phyloP scores from a whole-genome alignment of 129 eudicot species.

The Ambrosia trifida region DNA sequence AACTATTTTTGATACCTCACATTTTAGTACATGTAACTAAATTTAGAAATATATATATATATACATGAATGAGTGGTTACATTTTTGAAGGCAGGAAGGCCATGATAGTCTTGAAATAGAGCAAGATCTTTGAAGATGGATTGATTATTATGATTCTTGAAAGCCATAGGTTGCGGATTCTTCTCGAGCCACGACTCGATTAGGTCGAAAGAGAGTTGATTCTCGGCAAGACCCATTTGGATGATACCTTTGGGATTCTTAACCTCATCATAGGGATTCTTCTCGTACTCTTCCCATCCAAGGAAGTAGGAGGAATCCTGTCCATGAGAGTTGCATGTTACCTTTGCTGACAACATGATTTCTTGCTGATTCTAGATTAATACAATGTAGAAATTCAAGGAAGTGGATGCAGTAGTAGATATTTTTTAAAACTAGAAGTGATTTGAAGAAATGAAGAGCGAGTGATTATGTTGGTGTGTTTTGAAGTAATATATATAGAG shows the following conservation, averaged over 20 bases:
- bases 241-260: conserved; percentile 12
- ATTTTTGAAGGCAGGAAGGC: conserved; percentile 14
- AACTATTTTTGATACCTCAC: too few species aligned
- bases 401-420: not conserved
- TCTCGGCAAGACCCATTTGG: conserved; percentile 19
- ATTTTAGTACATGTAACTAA: too few species aligned
- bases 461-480: conserved; percentile 17
- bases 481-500: conserved; percentile 2
- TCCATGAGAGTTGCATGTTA: conserved; percentile 12
- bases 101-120: conserved; percentile 16
- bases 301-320: conserved; percentile 18
- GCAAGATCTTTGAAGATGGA: conserved; percentile 16
- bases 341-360: conserved; percentile 1
- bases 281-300: conserved; percentile 19
- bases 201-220: conserved; percentile 16
- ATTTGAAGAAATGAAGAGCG: not conserved
- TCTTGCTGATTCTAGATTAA: not conserved
- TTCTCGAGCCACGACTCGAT: conserved; percentile 7
- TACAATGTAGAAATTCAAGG: not conserved
- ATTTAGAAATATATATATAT: too few species aligned
- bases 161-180: not conserved
- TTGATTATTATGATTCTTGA: conserved; percentile 9
- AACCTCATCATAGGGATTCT: conserved; percentile 12
- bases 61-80: not conserved
- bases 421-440: not conserved